Evolutionary conservation across 1,284 basidiomycete genomes (phyloP).

Genomic region (Ustilago vetiveriae): DNA sequence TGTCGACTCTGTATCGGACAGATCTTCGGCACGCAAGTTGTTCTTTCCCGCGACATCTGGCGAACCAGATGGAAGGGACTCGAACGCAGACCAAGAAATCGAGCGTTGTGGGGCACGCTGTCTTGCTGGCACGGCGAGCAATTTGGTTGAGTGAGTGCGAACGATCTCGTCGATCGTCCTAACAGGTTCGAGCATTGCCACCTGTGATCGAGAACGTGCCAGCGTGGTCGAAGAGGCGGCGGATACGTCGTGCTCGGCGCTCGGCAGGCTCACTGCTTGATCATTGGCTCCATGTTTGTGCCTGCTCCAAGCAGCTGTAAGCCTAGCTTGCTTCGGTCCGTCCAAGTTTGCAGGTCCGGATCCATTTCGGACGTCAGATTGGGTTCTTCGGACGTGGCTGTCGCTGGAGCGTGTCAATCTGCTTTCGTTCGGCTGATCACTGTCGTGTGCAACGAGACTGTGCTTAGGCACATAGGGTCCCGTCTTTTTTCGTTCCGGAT

Average conservation of each 20-base stretch:
- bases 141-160: slow-evolving; percentile 62
- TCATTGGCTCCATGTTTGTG: not conserved
- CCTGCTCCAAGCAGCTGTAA: not conserved
- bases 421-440: not conserved
- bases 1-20: slow-evolving; percentile 8
- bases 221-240: slow-evolving; percentile 35
- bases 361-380: slow-evolving; percentile 12
- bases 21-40: not conserved
- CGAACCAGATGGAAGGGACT: slow-evolving; percentile 5
- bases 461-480: slow-evolving; percentile 50
- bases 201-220: slow-evolving; percentile 9
- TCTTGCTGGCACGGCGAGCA: slow-evolving; percentile 47
- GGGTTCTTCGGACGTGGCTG: slow-evolving; percentile 2
- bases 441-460: slow-evolving; percentile 11
- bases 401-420: not conserved
- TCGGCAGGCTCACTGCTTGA: not conserved
- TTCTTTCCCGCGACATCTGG: not conserved
- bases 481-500: slow-evolving; percentile 50
- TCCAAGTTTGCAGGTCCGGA: not conserved
- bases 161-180: slow-evolving; percentile 68
- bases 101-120: slow-evolving; percentile 51
- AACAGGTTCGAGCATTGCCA: slow-evolving; percentile 14
- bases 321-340: not conserved
- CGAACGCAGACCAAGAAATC: slow-evolving; percentile 43
- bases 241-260: slow-evolving; percentile 17